A percentile compares a stretch with the other conserved stretches of the same genome.
Conservation (phyloP, 306 rosid species). For the Chamaecrista fasciculata region DNA sequence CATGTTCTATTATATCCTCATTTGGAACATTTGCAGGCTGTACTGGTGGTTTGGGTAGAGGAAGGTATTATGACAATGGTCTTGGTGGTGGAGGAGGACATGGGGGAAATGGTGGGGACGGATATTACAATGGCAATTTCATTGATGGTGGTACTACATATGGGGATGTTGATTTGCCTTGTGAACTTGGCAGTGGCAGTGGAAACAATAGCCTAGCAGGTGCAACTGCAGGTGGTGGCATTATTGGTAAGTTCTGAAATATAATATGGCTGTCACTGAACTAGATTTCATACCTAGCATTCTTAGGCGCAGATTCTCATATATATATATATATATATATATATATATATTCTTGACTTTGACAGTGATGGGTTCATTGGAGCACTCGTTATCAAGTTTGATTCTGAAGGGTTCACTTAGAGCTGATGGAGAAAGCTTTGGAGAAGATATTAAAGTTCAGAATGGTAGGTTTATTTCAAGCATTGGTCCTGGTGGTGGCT, state of each 20-base stretch:
- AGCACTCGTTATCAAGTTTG: constrained; percentile 74
- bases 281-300: background rate
- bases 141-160: constrained; percentile 80
- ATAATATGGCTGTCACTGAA: constrained; percentile 16
- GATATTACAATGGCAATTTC: constrained; percentile 69
- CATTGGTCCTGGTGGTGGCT: constrained; percentile 96
- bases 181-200: constrained; percentile 99
- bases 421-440: constrained; percentile 91
- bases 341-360: constrained; percentile 17
- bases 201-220: constrained; percentile 82
- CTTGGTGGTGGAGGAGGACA: constrained; percentile 92
- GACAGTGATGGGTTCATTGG: constrained; percentile 92
- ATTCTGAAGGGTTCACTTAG: constrained; percentile 69
- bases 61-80: constrained; percentile 62
- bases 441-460: constrained; percentile 46
- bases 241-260: constrained; percentile 63
- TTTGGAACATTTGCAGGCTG: constrained; percentile 65
- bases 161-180: constrained; percentile 88
- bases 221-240: constrained; percentile 94
- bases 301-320: background rate
- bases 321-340: too few species aligned
- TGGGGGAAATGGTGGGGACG: constrained; percentile 98
- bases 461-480: constrained; percentile 41
- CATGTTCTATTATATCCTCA: constrained; percentile 17
- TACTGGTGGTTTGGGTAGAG: constrained; percentile 82